A percentile compares a stretch with the other conserved stretches of the same genome.
These are phyloP conservation scores for Nemania diffusa DNA, from an alignment of 2,329 filamentous ascomycete genomes.

Conservation along the genomic window DNA sequence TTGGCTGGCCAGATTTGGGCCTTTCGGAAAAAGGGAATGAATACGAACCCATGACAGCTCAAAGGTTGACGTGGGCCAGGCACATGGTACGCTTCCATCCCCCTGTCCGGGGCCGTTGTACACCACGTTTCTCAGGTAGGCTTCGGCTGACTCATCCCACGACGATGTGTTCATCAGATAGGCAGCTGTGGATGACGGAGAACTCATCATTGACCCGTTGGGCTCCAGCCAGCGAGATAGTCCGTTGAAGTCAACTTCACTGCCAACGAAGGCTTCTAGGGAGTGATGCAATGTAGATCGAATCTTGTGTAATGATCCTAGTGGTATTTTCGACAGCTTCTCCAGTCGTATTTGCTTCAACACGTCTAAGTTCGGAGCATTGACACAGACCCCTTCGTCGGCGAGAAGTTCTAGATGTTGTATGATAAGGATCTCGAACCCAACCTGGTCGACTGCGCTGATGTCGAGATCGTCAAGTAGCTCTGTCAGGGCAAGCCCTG, in stretches of 20 bases:
- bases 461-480: neutral
- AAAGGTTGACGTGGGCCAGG: neutral
- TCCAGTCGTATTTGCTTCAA: neutral
- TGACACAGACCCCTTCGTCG: neutral
- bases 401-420: neutral
- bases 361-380: neutral
- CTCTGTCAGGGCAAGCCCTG: neutral
- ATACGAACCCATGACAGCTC: no score
- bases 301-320: neutral
- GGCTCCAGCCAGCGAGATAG: neutral
- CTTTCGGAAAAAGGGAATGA: no score
- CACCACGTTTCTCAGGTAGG: neutral
- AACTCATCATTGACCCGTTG: neutral
- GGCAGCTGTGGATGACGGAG: neutral
- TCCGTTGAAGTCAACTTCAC: neutral
- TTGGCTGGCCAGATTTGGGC: no score
- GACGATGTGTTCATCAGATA: neutral
- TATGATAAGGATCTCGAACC: neutral
- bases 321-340: neutral
- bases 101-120: neutral
- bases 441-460: neutral
- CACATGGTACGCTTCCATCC: neutral
- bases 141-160: neutral
- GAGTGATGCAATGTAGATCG: neutral
- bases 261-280: neutral